These are phyloP conservation scores for Pyrus hybrid DNA, from an alignment of 331 rosid genomes.

Conservation along the genomic window DNA sequence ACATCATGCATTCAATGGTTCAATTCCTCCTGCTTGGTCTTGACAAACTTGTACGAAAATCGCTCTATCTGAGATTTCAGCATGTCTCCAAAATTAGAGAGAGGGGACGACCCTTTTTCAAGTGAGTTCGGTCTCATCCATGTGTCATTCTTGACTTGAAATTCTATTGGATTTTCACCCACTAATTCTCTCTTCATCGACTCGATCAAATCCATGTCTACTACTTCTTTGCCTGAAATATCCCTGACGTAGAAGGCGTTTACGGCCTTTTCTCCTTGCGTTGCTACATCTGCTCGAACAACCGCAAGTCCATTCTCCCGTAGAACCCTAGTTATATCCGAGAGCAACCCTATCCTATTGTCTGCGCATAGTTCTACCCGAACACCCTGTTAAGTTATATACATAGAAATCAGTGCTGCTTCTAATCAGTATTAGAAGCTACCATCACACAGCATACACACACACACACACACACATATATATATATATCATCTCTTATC, in stretches of 20 bases:
- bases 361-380: constrained; percentile 56
- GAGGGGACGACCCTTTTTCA: constrained; percentile 14
- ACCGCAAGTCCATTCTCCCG: constrained; percentile 59
- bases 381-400: constrained; percentile 37
- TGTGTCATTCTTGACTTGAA: constrained; percentile 35
- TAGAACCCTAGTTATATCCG: constrained; percentile 64
- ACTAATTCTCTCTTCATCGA: constrained; percentile 50
- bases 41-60: constrained; percentile 38
- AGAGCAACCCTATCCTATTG: constrained; percentile 49
- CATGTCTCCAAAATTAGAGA: constrained; percentile 36
- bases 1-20: not conserved
- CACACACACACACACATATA: too few relatives aligned
- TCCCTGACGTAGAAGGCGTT: constrained; percentile 60
- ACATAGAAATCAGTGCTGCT: not conserved
- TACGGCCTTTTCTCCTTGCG: constrained; percentile 53
- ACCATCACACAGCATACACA: too few relatives aligned
- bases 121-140: not conserved
- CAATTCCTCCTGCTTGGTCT: constrained; percentile 10
- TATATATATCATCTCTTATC: not conserved
- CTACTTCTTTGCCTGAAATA: constrained; percentile 48
- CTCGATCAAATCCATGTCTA: constrained; percentile 41
- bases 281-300: constrained; percentile 58
- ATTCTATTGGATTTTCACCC: constrained; percentile 22
- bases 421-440: too few relatives aligned
- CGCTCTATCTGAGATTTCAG: constrained; percentile 35